A percentile compares a stretch with the other conserved stretches of the same genome.
Conservation (phyloP, 192 early-diverging fungal genomes). For the Backusella morwellensis region DNA sequence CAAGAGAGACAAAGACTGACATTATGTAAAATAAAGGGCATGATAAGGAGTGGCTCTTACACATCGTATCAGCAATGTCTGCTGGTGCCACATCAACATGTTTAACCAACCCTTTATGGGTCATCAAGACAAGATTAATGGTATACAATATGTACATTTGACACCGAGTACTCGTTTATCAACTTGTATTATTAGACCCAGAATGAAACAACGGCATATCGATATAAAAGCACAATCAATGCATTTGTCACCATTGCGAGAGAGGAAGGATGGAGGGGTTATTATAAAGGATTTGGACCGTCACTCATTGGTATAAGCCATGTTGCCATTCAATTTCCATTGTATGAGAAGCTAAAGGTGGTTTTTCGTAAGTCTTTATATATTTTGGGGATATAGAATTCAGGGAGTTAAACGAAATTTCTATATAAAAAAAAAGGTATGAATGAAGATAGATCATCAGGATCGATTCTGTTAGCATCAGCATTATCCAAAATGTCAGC, state of each 20-base stretch:
- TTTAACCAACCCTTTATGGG: conserved; percentile 90
- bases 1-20: not conserved
- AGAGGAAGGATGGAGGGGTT: conserved; percentile 76
- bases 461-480: conserved; percentile 73
- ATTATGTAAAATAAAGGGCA: conserved; percentile 29
- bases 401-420: conserved; percentile 7
- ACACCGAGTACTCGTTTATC: not conserved
- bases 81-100: conserved; percentile 78
- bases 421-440: not conserved
- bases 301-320: conserved; percentile 90
- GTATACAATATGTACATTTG: conserved; percentile 27
- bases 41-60: conserved; percentile 56
- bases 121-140: conserved; percentile 90
- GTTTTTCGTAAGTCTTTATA: conserved; percentile 48
- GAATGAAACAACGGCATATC: conserved; percentile 69
- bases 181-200: conserved; percentile 58
- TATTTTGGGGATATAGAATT: not conserved
- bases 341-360: conserved; percentile 89
- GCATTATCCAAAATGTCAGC: conserved; percentile 89
- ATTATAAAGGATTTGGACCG: conserved; percentile 93
- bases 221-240: conserved; percentile 80
- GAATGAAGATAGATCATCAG: conserved; percentile 9
- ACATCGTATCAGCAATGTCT: conserved; percentile 83
- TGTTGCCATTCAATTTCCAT: conserved; percentile 92
- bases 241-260: conserved; percentile 76